These are phyloP conservation scores for Nannochloropsis gaditana DNA, from an alignment of 108 stramenopile genomes.

Conservation along the genomic window DNA sequence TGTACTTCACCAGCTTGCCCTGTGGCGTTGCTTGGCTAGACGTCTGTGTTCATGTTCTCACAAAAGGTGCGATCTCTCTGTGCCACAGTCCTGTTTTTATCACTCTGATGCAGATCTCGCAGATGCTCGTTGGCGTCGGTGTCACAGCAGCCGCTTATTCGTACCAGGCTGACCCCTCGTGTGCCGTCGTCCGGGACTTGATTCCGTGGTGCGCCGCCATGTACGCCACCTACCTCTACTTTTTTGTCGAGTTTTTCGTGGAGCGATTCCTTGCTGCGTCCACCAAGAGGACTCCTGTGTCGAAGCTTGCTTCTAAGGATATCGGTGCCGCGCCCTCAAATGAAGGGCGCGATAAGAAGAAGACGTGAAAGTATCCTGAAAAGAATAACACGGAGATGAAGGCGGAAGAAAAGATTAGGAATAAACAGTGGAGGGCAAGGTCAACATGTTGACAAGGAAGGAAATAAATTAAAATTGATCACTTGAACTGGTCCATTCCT, in stretches of 20 bases:
- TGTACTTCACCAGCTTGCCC: neutral
- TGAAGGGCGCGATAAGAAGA: neutral
- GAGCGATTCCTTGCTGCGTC: conserved; percentile 10
- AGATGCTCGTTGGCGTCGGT: conserved; percentile 54
- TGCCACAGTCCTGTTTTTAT: conserved; percentile 43
- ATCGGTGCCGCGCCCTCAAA: neutral
- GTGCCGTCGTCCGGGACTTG: neutral
- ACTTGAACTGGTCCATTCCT: too few species aligned
- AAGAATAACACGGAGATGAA: too few species aligned
- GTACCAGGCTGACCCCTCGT: conserved; percentile 20
- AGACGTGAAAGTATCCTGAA: neutral
- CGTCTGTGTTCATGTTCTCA: neutral
- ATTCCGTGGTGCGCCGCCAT: neutral
- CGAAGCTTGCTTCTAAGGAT: neutral
- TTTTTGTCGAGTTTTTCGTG: conserved; percentile 16
- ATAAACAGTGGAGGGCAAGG: too few species aligned
- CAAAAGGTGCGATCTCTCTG: neutral
- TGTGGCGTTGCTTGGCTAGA: neutral
- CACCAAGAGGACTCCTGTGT: neutral
- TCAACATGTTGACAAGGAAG: too few species aligned
- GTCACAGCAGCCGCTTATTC: conserved; percentile 25
- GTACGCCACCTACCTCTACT: conserved; percentile 6
- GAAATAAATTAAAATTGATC: too few species aligned
- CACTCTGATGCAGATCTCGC: conserved; percentile 54
- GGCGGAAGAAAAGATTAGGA: too few species aligned